These are phyloP conservation scores for Candida hungchunana DNA, from an alignment of 805 yeast genomes.

Conservation along the genomic window DNA sequence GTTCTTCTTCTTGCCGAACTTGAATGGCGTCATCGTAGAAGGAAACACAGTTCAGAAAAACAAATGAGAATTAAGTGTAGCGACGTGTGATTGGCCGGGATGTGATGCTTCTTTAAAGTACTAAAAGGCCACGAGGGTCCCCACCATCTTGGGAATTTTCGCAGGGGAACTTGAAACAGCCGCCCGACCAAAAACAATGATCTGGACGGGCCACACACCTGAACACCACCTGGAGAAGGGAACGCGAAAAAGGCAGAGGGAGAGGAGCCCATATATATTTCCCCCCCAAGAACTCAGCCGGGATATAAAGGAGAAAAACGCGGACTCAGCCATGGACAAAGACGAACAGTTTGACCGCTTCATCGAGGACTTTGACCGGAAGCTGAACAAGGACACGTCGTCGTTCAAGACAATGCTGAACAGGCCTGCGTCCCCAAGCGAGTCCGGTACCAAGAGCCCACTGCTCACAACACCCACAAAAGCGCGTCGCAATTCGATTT, in stretches of 20 bases:
- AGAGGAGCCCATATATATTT: too few species aligned
- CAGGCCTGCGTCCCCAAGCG: slow-evolving; percentile 5
- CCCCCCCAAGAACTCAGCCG: neutral
- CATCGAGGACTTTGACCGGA: slow-evolving; percentile 32
- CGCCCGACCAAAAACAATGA: neutral
- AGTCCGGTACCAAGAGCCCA: slow-evolving; percentile 2
- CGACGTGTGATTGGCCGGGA: neutral
- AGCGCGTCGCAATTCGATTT: slow-evolving; percentile 21
- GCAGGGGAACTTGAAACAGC: slow-evolving; percentile 1
- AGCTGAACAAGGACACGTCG: slow-evolving; percentile 33
- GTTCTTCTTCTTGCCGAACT: slow-evolving; percentile 48
- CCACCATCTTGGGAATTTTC: neutral
- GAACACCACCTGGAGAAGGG: too few species aligned
- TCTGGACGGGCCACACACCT: neutral
- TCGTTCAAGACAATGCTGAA: slow-evolving; percentile 24
- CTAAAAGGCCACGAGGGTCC: neutral
- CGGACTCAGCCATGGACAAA: slow-evolving; percentile 8
- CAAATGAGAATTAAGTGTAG: too few species aligned
- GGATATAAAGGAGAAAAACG: neutral
- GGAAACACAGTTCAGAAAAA: too few species aligned
- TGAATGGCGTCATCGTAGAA: slow-evolving; percentile 41
- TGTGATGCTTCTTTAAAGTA: neutral
- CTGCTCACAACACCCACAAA: slow-evolving; percentile 26
- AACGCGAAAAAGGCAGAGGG: too few species aligned
- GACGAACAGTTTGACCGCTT: slow-evolving; percentile 33